Conservation (phyloP, 2,329 filamentous ascomycete genomes). For the Claviceps spartinae region DNA sequence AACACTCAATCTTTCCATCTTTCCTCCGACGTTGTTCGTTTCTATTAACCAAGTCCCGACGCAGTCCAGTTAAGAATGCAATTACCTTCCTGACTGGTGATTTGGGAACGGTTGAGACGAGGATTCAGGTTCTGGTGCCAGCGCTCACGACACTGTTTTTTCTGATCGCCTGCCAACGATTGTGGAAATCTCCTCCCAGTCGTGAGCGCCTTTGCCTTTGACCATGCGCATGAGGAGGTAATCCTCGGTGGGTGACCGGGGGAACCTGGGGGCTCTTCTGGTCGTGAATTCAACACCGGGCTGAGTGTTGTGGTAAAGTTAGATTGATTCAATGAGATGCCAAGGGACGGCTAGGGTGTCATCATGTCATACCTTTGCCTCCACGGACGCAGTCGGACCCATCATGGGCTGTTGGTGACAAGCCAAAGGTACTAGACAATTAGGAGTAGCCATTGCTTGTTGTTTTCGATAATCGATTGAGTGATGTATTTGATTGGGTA, state of each 20-base stretch:
- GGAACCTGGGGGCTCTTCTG: slow-evolving; percentile 39
- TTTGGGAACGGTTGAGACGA: slow-evolving; percentile 59
- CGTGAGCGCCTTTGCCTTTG: slow-evolving; percentile 56
- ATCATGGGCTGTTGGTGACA: neutral
- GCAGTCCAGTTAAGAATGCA: slow-evolving; percentile 47
- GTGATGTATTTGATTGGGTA: neutral
- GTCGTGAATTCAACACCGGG: slow-evolving; percentile 6
- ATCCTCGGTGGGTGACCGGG: slow-evolving; percentile 73
- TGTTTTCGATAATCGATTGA: neutral
- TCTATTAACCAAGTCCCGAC: too few species aligned
- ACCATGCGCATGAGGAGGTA: slow-evolving; percentile 57
- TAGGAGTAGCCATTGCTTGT: neutral
- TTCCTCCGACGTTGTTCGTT: too few species aligned
- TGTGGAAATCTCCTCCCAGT: slow-evolving; percentile 81
- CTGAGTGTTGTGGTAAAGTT: neutral
- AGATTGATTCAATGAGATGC: neutral
- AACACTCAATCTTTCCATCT: too few species aligned
- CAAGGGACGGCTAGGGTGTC: neutral
- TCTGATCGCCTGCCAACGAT: slow-evolving; percentile 66
- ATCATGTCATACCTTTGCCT: neutral
- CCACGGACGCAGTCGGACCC: neutral
- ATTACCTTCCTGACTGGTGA: slow-evolving; percentile 54
- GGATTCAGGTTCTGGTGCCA: slow-evolving; percentile 90
- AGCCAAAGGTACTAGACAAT: neutral
- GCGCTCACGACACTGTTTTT: slow-evolving; percentile 91